Conservation (phyloP, 2,329 filamentous ascomycete genomes). For the Nothophaeocryptopus gaeumannii region DNA sequence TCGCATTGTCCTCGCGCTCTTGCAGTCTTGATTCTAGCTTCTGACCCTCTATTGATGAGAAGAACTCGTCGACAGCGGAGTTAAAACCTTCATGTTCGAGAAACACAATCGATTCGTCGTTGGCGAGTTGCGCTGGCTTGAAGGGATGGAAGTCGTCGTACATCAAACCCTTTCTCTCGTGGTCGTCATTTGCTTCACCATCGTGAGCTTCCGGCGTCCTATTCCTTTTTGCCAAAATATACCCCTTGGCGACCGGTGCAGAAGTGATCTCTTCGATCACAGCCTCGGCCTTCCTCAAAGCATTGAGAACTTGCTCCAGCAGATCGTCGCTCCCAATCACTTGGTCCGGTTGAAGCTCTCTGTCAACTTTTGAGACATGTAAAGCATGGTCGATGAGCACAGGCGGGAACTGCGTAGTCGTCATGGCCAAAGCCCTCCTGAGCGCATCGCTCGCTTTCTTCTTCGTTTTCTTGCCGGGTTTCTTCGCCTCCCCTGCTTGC, state of each 20-base stretch:
- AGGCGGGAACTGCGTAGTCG: slow-evolving; percentile 85
- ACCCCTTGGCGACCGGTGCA: slow-evolving; percentile 68
- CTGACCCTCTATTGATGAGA: slow-evolving; percentile 92
- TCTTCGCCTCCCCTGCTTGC: slow-evolving; percentile 50
- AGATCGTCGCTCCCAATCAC: slow-evolving; percentile 65
- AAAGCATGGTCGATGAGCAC: slow-evolving; percentile 85
- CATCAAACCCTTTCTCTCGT: slow-evolving; percentile 53
- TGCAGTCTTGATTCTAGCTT: slow-evolving; percentile 79
- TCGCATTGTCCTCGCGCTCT: slow-evolving; percentile 78
- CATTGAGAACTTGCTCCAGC: slow-evolving; percentile 64
- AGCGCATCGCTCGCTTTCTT: slow-evolving; percentile 72
- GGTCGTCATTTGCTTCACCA: slow-evolving; percentile 36
- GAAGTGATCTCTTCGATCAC: slow-evolving; percentile 68
- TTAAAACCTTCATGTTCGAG: slow-evolving; percentile 84
- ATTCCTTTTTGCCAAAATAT: slow-evolving; percentile 72
- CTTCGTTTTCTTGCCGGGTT: slow-evolving; percentile 63
- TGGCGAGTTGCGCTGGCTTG: slow-evolving; percentile 72
- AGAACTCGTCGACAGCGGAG: slow-evolving; percentile 92
- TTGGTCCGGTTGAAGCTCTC: slow-evolving; percentile 62
- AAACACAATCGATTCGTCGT: slow-evolving; percentile 63
- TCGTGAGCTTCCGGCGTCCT: slow-evolving; percentile 22
- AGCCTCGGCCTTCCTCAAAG: slow-evolving; percentile 67
- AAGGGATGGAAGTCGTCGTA: slow-evolving; percentile 98
- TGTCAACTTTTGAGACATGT: slow-evolving; percentile 66
- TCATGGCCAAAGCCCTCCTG: slow-evolving; percentile 74